These are phyloP conservation scores for Ustulina deusta DNA, from an alignment of 2,329 filamentous ascomycete genomes.

Conservation along the genomic window DNA sequence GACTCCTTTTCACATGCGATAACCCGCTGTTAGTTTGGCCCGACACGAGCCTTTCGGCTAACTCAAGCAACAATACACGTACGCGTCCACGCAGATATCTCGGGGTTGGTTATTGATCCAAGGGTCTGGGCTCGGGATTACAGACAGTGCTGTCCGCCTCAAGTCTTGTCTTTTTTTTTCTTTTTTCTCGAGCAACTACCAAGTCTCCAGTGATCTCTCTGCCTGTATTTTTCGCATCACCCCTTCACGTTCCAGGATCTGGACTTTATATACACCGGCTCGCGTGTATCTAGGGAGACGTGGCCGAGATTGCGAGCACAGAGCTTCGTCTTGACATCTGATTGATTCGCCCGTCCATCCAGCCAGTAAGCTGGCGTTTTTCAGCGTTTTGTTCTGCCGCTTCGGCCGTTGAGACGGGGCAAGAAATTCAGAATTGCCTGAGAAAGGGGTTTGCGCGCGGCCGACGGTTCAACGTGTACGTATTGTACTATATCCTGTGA, in stretches of 20 bases:
- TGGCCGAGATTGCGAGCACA: conserved; percentile 66
- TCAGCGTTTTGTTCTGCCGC: conserved; percentile 43
- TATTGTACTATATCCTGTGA: conserved; percentile 60
- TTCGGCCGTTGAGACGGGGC: conserved; percentile 35
- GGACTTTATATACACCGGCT: conserved; percentile 32
- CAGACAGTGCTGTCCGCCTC: conserved; percentile 28
- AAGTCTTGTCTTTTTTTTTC: conserved; percentile 30
- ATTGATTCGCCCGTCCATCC: conserved; percentile 44
- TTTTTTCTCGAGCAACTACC: conserved; percentile 39
- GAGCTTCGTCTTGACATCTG: conserved; percentile 70
- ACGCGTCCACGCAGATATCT: conserved; percentile 8
- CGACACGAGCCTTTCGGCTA: conserved; percentile 37
- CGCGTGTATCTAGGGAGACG: conserved; percentile 38
- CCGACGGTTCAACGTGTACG: conserved; percentile 64
- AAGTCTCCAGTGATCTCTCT: conserved; percentile 27
- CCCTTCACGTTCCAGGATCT: conserved; percentile 25
- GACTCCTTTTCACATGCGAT: conserved; percentile 23
- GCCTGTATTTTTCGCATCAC: conserved; percentile 46
- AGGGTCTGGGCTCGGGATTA: conserved; percentile 36
- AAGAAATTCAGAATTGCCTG: conserved; percentile 36
- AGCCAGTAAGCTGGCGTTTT: conserved; percentile 29
- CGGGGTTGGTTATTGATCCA: conserved; percentile 33
- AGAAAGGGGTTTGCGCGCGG: conserved; percentile 37
- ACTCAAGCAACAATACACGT: conserved; percentile 29
- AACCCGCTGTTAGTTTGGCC: conserved; percentile 21